phyloP scores from a whole-genome alignment of 148 eudicot species.

The Linanthus parryae region DNA sequence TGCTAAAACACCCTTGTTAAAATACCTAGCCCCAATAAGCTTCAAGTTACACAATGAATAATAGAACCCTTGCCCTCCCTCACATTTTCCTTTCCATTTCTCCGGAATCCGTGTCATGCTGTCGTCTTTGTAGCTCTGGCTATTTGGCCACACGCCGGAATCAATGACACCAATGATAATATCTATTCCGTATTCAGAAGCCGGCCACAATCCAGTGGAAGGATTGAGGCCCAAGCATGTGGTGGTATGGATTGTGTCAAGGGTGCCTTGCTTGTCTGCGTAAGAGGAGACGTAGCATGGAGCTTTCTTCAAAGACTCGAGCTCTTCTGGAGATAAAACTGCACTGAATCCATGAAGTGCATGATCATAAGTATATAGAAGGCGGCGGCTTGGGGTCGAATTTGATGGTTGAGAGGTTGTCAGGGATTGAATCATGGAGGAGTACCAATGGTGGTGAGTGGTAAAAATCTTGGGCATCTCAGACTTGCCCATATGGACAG shows the following conservation, averaged over 20 bases:
- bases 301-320: slow-evolving; percentile 19
- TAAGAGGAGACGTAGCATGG: slow-evolving; percentile 35
- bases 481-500: slow-evolving; percentile 41
- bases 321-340: slow-evolving; percentile 18
- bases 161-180: slow-evolving; percentile 36
- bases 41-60: slow-evolving; percentile 31
- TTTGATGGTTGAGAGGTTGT: not conserved
- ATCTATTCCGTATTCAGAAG: slow-evolving; percentile 33
- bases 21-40: slow-evolving; percentile 37
- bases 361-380: slow-evolving; percentile 27
- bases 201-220: slow-evolving; percentile 33
- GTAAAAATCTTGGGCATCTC: slow-evolving; percentile 30
- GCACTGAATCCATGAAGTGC: slow-evolving; percentile 33
- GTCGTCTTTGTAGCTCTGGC: slow-evolving; percentile 28
- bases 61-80: slow-evolving; percentile 24
- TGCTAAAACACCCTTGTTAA: slow-evolving; percentile 23
- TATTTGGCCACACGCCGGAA: slow-evolving; percentile 39
- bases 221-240: slow-evolving; percentile 21
- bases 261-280: slow-evolving; percentile 15
- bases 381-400: not conserved
- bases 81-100: slow-evolving; percentile 36
- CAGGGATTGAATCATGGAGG: slow-evolving; percentile 16
- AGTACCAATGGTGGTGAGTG: slow-evolving; percentile 25
- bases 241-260: slow-evolving; percentile 26
- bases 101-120: slow-evolving; percentile 22